phyloP scores from a whole-genome alignment of 192 early-diverging fungal genomes.

The Physocladia obscura region DNA sequence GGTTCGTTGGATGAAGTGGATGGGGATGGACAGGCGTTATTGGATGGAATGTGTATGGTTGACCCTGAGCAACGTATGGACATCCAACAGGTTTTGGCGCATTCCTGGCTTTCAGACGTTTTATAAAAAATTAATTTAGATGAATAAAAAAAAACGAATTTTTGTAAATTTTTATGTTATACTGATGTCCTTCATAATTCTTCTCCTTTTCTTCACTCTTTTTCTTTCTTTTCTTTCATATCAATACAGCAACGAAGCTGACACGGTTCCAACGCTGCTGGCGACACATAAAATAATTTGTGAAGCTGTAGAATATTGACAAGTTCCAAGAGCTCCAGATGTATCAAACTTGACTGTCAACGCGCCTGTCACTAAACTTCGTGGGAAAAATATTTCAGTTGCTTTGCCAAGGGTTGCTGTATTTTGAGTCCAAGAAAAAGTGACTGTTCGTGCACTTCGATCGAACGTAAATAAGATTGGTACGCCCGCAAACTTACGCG shows the following conservation, averaged over 20 bases:
- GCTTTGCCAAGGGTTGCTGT: background rate
- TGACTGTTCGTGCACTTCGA: background rate
- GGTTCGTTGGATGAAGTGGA: too few species aligned
- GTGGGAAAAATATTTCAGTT: background rate
- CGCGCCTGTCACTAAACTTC: background rate
- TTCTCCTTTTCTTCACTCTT: too few species aligned
- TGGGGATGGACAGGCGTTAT: too few species aligned
- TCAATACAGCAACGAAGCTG: background rate
- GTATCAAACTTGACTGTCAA: background rate
- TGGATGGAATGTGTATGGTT: too few species aligned
- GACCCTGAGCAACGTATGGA: too few species aligned
- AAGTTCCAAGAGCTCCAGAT: background rate
- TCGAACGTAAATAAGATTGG: background rate
- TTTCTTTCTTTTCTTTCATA: too few species aligned
- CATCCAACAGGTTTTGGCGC: too few species aligned
- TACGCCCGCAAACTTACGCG: background rate
- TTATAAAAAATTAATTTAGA: too few species aligned
- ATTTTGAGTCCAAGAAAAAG: background rate
- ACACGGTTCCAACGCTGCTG: background rate
- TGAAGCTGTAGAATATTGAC: background rate
- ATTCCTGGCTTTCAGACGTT: too few species aligned
- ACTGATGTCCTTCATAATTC: too few species aligned
- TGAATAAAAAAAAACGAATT: too few species aligned
- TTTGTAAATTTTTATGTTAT: too few species aligned
- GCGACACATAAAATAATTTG: background rate